These are phyloP conservation scores for Pochonia chlamydosporia DNA, from an alignment of 2,329 filamentous ascomycete genomes.

Conservation along the genomic window DNA sequence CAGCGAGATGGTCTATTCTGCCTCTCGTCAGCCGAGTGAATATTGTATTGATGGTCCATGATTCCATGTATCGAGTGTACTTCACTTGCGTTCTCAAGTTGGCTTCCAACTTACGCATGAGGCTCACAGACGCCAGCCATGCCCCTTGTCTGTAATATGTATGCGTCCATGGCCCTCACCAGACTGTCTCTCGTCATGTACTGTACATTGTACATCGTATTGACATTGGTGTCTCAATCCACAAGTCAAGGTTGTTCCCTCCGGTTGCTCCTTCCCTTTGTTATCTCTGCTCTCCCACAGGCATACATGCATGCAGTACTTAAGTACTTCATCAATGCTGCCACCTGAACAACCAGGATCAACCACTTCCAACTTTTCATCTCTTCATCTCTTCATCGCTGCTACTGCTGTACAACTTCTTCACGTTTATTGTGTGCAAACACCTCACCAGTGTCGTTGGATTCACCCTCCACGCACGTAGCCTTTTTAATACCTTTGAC, in stretches of 20 bases:
- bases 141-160: too few relatives aligned
- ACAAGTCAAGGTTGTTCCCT: neutral
- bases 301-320: neutral
- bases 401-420: neutral
- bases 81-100: too few relatives aligned
- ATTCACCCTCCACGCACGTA: neutral
- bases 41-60: too few relatives aligned
- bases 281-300: neutral
- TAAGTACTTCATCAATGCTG: neutral
- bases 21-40: too few relatives aligned
- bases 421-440: neutral
- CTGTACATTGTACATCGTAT: too few relatives aligned
- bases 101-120: too few relatives aligned
- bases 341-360: too few relatives aligned
- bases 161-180: too few relatives aligned
- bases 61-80: too few relatives aligned
- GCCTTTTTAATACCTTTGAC: neutral
- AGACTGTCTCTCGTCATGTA: too few relatives aligned
- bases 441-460: neutral
- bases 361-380: neutral
- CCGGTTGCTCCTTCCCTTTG: neutral
- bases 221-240: slow-evolving; percentile 1
- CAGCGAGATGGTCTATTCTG: too few relatives aligned
- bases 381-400: neutral
- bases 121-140: too few relatives aligned